Evolutionary conservation across 2,329 filamentous ascomycete species (phyloP), one percentile per base, ranked within the genome.

Genomic region (Claviceps digitariae): DNA sequence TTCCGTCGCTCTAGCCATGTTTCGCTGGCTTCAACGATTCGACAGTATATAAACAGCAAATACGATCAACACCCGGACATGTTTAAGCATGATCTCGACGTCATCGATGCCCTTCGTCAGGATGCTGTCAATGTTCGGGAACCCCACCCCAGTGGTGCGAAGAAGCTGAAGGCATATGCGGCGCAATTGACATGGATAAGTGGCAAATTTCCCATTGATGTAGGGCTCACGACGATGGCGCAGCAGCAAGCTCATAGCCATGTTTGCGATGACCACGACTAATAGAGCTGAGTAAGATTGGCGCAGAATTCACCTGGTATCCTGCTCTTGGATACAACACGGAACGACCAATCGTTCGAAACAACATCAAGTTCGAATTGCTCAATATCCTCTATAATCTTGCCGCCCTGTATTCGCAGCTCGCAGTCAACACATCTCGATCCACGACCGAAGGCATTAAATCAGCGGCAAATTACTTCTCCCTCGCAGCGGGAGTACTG

Each of bases 21-120:
- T 43, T 86, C 85, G 55, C 78, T 97, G 57, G 86, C 87, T 53
- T 76, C 81, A 56, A 86, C 90, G 50, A 90, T 98, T 66, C 89
- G 87, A 59, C 84, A 93, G 66, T 97, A 98, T 73, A 97, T 98
- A 64, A 95, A 90, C 57, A 85, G 82, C 69, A 96, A 97, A 77
- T 97, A 97, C 84, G 91, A 97, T 69, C 93, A 98, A 67, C 91
- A 95, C 66, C 91, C 93, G 36, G 90, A 96, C 69, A 95, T 95
- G 85, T 98, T 98, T 70, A 81, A 82, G 57, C 79, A 87, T 58
- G 93, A 98, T 72, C 81, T 82, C 55, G 83, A 90, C 64, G 79
- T 86, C 59, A 90, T 98, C 63, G 90, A 97, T 65, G 75, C 81
- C 49, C 73, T 97, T 54, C 84, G 93, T 5, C 79, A 80, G 57